Evolutionary conservation across 495 filamentous ascomycete genomes (phyloP), one percentile per base, ranked within the genome.

Genomic region (Ramalina peruviana): DNA sequence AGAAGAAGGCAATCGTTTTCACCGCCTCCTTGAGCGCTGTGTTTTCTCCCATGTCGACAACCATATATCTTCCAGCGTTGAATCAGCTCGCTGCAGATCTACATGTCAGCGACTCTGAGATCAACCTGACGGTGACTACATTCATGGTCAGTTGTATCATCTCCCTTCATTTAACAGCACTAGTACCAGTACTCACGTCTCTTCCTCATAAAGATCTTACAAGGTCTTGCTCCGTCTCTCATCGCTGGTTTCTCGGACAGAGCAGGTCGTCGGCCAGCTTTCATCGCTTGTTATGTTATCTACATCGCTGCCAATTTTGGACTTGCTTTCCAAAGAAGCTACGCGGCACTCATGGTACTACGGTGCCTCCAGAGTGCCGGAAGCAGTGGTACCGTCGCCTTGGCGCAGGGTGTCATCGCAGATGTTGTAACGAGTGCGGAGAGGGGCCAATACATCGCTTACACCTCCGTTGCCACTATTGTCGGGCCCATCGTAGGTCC

Each of bases 71-170:
- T 26, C 73, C 73, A 9, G 62, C 69, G 1, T 23, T 78, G 19
- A 66, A 70, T 45, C 54, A 62, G 3, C 60, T 78, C 5, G 57
- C 67, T 1, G 44, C 57, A 13, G 67, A 68, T 21, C 54, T 73
- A 9, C 41, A 62, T 23, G 67, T 72, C 12, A 68, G 62, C 12
- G 50, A 54, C 2, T 54, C 62, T 10, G 43, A 64, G 40, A 74
- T 76, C 43, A 74, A 75, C 41, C 54, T 78, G 12, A 75, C 72
- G 0, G 54, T 76, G n/a, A 78, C 70, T 0, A 60, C 67, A 3
- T 78, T 73, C 49, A 64, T 74, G 59, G 68, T 74, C 57, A 23
- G 54, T 19, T 16, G 9, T 33, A 7, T 11, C 30, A 33, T 7
- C 30, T 20, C 20, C 19, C 20, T n/a, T 2, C 1, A 20, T 38